Evolutionary conservation across 352 stramenopile genomes (phyloP), one percentile per base, ranked within the genome.

Genomic region (Globisporangium splendens): DNA sequence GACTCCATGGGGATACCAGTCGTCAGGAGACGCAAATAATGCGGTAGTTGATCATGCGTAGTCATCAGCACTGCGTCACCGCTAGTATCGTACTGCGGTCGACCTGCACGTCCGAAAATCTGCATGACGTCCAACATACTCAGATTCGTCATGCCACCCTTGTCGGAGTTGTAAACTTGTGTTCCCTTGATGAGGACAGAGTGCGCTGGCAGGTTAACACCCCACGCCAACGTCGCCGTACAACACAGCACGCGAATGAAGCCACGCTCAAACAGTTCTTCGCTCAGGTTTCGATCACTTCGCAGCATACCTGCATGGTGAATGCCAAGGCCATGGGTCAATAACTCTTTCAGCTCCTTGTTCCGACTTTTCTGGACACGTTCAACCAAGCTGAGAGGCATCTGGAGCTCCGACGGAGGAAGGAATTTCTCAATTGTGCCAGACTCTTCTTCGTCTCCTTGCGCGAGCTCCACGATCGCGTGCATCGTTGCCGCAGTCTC

Each of bases 111-210:
- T 46, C 98, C 98, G 68, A 99, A 99, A 66, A 99, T 99, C 77
- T 99, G 98, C 73, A 99, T 97, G n/a, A 99, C 97, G 70, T 99
- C 98, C 12, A 99, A 80, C 79, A 99, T 99, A 57, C 87, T 98
- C 28, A 99, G 66, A 63, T 99, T 96, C 14, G 97, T 94, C 65
- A 97, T 97, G 33, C 96, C 96, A 53, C 97, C 97, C 73, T 99
- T 99, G 68, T 99, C 96, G 3, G 97, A 84, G 62, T 99, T 98
- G 83, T 99, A 99, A 35, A 99, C 94, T 65, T 99, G 91, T 8
- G 98, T 99, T 10, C 98, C 98, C 72, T 99, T 99, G 66, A 99
- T 99, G 41, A 99, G 80, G 18, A 99, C 98, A 11, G 95, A 98
- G 72, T 99, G 97, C 0, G 96, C 98, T 4, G 97, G 97, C 17